phyloP scores from a whole-genome alignment of 2,329 filamentous ascomycete species.

The Verticillium klebahnii region DNA sequence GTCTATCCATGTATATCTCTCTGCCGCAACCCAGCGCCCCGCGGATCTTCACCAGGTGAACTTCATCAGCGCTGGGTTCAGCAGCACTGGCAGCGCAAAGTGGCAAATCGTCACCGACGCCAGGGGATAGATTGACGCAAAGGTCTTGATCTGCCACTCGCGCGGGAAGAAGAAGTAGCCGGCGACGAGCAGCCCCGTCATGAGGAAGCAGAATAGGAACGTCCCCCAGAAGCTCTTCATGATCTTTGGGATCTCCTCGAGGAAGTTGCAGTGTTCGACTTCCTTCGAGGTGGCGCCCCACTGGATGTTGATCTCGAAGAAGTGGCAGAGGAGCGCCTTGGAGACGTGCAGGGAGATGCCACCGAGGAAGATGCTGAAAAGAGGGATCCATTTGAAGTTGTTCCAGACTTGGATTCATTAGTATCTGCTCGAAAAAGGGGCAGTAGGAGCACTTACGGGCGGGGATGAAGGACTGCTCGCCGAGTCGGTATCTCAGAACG shows the following conservation, averaged over 20 bases:
- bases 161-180: constrained; percentile 35
- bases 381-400: constrained; percentile 59
- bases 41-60: constrained; percentile 46
- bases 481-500: constrained; percentile 57
- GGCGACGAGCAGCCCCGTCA: constrained; percentile 42
- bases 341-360: constrained; percentile 37
- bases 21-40: not conserved
- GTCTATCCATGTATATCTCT: not conserved
- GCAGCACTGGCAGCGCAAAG: constrained; percentile 52
- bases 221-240: constrained; percentile 48
- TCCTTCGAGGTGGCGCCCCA: constrained; percentile 58
- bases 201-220: constrained; percentile 43
- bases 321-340: constrained; percentile 34
- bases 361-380: constrained; percentile 42
- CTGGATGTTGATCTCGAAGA: constrained; percentile 37
- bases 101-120: constrained; percentile 46
- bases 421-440: not conserved
- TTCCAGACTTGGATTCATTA: constrained; percentile 31
- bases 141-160: constrained; percentile 51
- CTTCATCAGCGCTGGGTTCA: constrained; percentile 62
- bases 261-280: constrained; percentile 50
- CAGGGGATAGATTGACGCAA: constrained; percentile 58
- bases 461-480: constrained; percentile 44
- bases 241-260: constrained; percentile 50
- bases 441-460: constrained; percentile 11